Percentiles rank a stretch among this genome's conserved stretches.
phyloP scores from a whole-genome alignment of 108 stramenopile species.

The Nitzschia sp. region DNA sequence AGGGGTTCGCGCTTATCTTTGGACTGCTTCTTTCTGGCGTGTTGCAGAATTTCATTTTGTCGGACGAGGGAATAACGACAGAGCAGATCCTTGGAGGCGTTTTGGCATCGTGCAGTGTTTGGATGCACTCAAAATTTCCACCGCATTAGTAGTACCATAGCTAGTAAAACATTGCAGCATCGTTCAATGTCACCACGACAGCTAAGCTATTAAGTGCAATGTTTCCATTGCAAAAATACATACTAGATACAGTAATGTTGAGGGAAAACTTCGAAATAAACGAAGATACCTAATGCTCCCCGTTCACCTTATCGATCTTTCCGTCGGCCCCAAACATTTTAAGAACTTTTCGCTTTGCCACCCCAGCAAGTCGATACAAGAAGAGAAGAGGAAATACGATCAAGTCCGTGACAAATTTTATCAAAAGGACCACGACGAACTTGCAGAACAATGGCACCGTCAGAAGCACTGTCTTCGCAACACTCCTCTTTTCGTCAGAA shows the following conservation, averaged over 20 bases:
- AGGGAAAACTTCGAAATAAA: too few species aligned
- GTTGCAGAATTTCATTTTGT: slow-evolving; percentile 37
- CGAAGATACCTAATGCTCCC: slow-evolving; percentile 19
- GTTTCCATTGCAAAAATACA: too few species aligned
- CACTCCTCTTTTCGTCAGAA: slow-evolving; percentile 2
- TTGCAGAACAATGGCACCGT: slow-evolving; percentile 54
- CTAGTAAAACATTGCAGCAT: too few species aligned
- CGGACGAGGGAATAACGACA: slow-evolving; percentile 36
- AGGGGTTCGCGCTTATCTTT: slow-evolving; percentile 84
- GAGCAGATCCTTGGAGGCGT: slow-evolving; percentile 58
- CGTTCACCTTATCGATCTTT: background rate
- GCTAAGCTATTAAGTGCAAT: too few species aligned
- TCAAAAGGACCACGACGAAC: slow-evolving; percentile 58
- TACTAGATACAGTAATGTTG: background rate
- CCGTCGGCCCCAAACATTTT: slow-evolving; percentile 21
- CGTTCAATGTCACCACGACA: too few species aligned
- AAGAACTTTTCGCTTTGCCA: slow-evolving; percentile 46
- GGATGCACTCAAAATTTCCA: slow-evolving; percentile 58
- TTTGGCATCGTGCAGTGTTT: slow-evolving; percentile 56
- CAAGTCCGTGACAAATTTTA: slow-evolving; percentile 71
- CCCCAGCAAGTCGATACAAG: slow-evolving; percentile 48
- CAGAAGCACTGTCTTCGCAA: slow-evolving; percentile 22
- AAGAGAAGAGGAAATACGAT: slow-evolving; percentile 63
- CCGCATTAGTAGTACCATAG: background rate
- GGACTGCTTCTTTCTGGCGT: slow-evolving; percentile 72